phyloP scores from a whole-genome alignment of 192 early-diverging fungal species.

The Funneliformis mosseae region DNA sequence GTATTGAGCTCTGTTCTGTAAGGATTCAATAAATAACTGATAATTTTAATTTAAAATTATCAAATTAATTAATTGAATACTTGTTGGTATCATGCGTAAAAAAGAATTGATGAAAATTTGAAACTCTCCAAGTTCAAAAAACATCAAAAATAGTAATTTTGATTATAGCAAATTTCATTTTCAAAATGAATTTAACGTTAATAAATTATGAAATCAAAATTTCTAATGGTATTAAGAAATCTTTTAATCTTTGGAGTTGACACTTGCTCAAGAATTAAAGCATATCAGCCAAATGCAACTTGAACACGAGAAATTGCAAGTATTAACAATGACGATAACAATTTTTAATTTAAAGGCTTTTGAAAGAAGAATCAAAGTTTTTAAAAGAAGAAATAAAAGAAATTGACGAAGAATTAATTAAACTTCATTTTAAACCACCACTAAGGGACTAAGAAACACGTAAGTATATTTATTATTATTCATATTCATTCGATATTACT shows the following conservation, averaged over 20 bases:
- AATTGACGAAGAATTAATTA: constrained; percentile 11
- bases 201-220: neutral
- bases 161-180: constrained; percentile 9
- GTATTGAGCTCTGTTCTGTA: neutral
- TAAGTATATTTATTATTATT: neutral
- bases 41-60: neutral
- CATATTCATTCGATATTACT: too few species aligned
- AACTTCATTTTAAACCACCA: neutral
- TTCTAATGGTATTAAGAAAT: neutral
- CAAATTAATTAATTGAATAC: neutral
- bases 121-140: neutral
- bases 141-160: neutral
- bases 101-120: constrained; percentile 19
- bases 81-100: neutral
- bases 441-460: neutral
- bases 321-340: neutral
- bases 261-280: neutral
- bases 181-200: too few species aligned
- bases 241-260: neutral
- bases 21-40: neutral
- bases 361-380: neutral
- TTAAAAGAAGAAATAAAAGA: constrained; percentile 5
- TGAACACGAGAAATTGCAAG: neutral
- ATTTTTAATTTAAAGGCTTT: neutral
- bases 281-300: constrained; percentile 5